Evolutionary conservation across 495 filamentous ascomycete species (phyloP), one percentile per base, ranked within the genome.

Genomic region (Penicillium desertorum): DNA sequence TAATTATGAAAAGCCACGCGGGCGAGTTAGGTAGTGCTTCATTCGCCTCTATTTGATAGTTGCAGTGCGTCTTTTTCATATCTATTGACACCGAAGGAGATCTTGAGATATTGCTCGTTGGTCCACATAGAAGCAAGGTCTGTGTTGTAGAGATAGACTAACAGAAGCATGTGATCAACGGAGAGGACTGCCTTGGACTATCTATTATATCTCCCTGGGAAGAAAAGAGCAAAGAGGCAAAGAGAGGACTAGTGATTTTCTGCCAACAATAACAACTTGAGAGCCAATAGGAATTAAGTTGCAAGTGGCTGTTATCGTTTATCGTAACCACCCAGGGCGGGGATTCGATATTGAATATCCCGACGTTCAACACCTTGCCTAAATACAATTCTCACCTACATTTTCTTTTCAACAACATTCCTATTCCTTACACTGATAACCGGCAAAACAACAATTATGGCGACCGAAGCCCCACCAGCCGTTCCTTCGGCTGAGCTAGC

Each of bases 401-500:
- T 50, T 17, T 22, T 19, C 29, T 49, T 22, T 27, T 0, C 11
- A 9, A 8, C 20, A 5, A 9, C 4, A 32, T 27, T 16, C 34
- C 17, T 22, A 10, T 11, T 3, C 2, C 19, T 19, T 46, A 0
- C 14, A 36, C 7, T 1, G n/a, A 41, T 2, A 16, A 19, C 6
- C 7, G 23, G 22, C 4, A 57, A 58, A 42, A 39, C 39, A 54
- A 36, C 44, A 52, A 50, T 42, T 22, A 68, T 65, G 60, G 55
- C 51, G 7, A 58, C 56, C 7, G 29, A 44, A 14, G 7, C 54
- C 2, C 16, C 47, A 12, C 39, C 62, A 20, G 19, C 45, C n/a
- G 49, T 63, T 25, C 59, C 63, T 3, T 58, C 57, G 27, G 56
- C 60, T 9, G 62, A 71, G 51, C 52, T 54, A 16, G 59, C 59